A percentile compares a stretch with the other conserved stretches of the same genome.
These are phyloP conservation scores for Musa balbisiana DNA, from an alignment of 202 grass and related monocot genomes.

Conservation along the genomic window DNA sequence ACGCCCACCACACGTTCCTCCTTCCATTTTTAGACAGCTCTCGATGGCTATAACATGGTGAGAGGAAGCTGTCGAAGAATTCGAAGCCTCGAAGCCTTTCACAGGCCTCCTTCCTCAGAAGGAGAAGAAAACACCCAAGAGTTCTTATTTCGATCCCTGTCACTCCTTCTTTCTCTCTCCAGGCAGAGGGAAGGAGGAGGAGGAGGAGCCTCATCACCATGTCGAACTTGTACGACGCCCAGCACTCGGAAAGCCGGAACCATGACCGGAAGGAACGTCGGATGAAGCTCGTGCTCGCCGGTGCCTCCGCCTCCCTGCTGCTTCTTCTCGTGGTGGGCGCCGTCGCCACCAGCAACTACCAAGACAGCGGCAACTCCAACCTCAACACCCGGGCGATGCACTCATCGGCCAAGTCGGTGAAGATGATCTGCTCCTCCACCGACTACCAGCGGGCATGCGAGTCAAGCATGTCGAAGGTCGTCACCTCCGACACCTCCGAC, in stretches of 20 bases:
- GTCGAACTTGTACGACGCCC: not conserved
- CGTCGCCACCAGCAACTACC: slow-evolving; percentile 27
- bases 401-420: slow-evolving; percentile 46
- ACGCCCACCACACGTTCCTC: too few relatives aligned
- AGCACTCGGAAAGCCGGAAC: not conserved
- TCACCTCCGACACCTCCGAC: slow-evolving; percentile 29
- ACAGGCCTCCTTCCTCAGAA: too few relatives aligned
- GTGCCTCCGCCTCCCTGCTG: slow-evolving; percentile 36
- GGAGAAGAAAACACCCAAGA: not conserved
- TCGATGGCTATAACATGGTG: too few relatives aligned
- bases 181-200: not conserved
- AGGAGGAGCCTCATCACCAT: not conserved
- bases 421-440: slow-evolving; percentile 63
- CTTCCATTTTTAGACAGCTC: too few relatives aligned
- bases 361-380: not conserved
- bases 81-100: too few relatives aligned
- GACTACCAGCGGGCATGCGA: slow-evolving; percentile 59
- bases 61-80: too few relatives aligned
- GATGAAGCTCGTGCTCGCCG: slow-evolving; percentile 35
- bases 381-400: slow-evolving; percentile 28
- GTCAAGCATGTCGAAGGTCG: slow-evolving; percentile 39
- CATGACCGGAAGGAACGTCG: not conserved
- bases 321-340: slow-evolving; percentile 43
- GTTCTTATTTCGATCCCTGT: not conserved
- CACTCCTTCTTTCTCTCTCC: not conserved